Evolutionary conservation across 169 alveolate species (phyloP).

Genomic region (Miamiensis avidus): DNA sequence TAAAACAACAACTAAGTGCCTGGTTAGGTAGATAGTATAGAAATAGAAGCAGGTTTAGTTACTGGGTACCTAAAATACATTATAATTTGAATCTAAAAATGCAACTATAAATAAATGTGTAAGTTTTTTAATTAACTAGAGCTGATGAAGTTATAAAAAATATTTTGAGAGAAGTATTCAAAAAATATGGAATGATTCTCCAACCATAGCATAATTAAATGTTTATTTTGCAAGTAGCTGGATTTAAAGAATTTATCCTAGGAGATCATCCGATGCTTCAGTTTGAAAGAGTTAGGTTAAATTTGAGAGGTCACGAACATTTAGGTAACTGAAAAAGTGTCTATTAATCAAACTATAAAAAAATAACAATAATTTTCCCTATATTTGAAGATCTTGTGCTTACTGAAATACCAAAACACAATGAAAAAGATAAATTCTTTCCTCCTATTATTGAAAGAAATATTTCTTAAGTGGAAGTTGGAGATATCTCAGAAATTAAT

Average conservation of each 20-base stretch:
- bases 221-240: conserved; percentile 57
- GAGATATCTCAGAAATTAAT: not conserved
- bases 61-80: conserved; percentile 16
- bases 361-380: not conserved
- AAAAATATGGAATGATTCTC: conserved; percentile 31
- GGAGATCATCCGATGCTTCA: conserved; percentile 67
- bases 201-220: conserved; percentile 42
- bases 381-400: not conserved
- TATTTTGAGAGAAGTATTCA: conserved; percentile 54
- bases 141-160: conserved; percentile 70
- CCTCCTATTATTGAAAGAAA: conserved; percentile 6
- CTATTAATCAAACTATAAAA: not conserved
- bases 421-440: not conserved
- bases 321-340: conserved; percentile 34
- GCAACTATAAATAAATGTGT: not conserved
- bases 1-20: not conserved
- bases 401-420: too few species aligned
- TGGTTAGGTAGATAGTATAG: conserved; percentile 12
- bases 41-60: conserved; percentile 44
- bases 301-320: conserved; percentile 59
- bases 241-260: conserved; percentile 60
- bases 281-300: conserved; percentile 73
- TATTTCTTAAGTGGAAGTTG: not conserved
- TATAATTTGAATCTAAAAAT: not conserved
- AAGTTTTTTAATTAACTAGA: conserved; percentile 39